Base-by-base conservation (phyloP, 306 rosid genomes). In the Cercis canadensis region DNA sequence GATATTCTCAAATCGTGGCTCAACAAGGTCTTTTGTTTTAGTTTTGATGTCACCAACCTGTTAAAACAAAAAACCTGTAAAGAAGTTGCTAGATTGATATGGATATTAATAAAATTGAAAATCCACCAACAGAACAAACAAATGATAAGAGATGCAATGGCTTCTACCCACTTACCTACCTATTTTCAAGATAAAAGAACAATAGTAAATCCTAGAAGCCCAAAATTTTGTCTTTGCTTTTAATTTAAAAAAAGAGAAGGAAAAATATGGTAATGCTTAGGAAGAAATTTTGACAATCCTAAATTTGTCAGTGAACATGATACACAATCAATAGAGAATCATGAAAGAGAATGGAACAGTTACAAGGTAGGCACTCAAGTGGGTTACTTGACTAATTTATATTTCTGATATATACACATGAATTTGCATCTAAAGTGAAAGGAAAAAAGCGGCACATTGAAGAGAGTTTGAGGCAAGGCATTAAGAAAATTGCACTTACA, bases 21-120 rank as follows among this genome's bases (percentile, higher is more conserved):
- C 87, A 33, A 87, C 49, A 10, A 72, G 46, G 81, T 84, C 84
- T 81, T 75, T 82, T 71, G 90, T 95, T 74, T 81, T 94, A 37
- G 76, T 73, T 80, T 73, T 85, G 51, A 90, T 10, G 53, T 90
- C 98, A 63, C 60, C 64, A 12, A 78, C 67, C 98, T 90, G 90
- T 81, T 61, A 21, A 74, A 63, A 76, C 54, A 72, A 50, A 58
- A 24, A 75, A 21, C 15, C 69, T 49, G 66, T 32, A 21, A 69
- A 72, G 17, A 69, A 65, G 52, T 63, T 60, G 51, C 66, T 32
- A 32, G 57, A 65, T 55, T 65, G 34, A 62, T 41, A 44, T 65
- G 32, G 33, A 18, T 41, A 62, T 13, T 55, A 15, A 57, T 67
- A 24, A 78, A 36, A 46, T 34, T 46, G 61, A 50, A 78, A 70